phyloP scores from a whole-genome alignment of 306 rosid genomes.

The Carpinus fangiana region DNA sequence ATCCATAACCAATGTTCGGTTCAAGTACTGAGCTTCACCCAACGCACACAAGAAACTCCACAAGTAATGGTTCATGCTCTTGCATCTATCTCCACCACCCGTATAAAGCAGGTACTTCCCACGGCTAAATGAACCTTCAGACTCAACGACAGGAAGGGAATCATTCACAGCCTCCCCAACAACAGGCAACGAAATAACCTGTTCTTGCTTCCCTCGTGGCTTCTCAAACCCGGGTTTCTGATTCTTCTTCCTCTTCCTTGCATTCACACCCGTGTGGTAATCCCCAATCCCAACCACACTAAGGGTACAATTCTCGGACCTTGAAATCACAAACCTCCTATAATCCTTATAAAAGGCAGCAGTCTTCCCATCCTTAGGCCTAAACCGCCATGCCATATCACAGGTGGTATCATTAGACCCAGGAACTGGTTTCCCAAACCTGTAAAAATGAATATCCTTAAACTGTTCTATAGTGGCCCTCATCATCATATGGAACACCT shows the following conservation, averaged over 20 bases:
- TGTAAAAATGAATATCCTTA: slow-evolving; percentile 89
- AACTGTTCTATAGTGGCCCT: slow-evolving; percentile 78
- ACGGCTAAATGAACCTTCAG: slow-evolving; percentile 69
- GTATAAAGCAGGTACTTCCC: slow-evolving; percentile 76
- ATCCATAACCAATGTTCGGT: slow-evolving; percentile 95
- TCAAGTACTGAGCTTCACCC: slow-evolving; percentile 98
- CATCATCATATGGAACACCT: slow-evolving; percentile 95
- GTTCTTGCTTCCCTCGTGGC: slow-evolving; percentile 44
- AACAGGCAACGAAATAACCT: slow-evolving; percentile 51
- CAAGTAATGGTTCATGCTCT: slow-evolving; percentile 93
- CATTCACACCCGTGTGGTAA: slow-evolving; percentile 79
- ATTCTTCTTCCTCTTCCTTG: slow-evolving; percentile 89
- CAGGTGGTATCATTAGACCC: slow-evolving; percentile 70
- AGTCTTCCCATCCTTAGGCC: slow-evolving; percentile 97
- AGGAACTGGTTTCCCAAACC: slow-evolving; percentile 73
- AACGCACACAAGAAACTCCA: slow-evolving; percentile 99
- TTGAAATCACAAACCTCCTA: slow-evolving; percentile 79
- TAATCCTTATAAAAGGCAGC: slow-evolving; percentile 91
- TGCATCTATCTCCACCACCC: slow-evolving; percentile 92
- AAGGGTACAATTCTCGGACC: slow-evolving; percentile 63
- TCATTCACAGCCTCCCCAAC: slow-evolving; percentile 89
- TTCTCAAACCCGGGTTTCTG: slow-evolving; percentile 68
- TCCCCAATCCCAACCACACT: slow-evolving; percentile 76
- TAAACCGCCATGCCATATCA: slow-evolving; percentile 98
- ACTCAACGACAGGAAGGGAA: slow-evolving; percentile 79